phyloP scores from a whole-genome alignment of 257 asterid genomes.

The Salvia miltiorrhiza region DNA sequence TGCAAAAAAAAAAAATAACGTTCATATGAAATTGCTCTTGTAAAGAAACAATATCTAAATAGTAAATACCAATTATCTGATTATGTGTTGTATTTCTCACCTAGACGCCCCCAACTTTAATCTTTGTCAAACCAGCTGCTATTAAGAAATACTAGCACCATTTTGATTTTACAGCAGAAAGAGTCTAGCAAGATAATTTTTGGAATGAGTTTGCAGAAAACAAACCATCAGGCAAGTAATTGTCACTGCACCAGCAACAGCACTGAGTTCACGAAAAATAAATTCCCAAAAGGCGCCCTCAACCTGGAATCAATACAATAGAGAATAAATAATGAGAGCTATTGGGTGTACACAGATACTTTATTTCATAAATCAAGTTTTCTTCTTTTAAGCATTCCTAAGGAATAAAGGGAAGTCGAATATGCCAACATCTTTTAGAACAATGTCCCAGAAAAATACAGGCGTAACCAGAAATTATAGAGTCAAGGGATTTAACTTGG shows the following conservation, averaged over 20 bases:
- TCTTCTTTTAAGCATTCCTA: background rate
- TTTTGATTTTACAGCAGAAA: background rate
- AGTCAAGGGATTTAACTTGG: constrained; percentile 8
- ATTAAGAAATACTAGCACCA: background rate
- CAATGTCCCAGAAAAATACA: background rate
- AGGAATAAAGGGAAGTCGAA: background rate
- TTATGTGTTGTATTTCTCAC: too few relatives aligned
- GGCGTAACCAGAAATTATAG: background rate
- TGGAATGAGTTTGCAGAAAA: constrained; percentile 30
- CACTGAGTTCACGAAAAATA: constrained; percentile 84
- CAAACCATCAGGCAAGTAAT: constrained; percentile 93
- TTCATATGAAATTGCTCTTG: background rate
- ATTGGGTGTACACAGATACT: background rate
- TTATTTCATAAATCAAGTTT: background rate
- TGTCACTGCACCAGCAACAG: constrained; percentile 92
- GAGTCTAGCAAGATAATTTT: background rate
- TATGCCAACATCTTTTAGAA: background rate
- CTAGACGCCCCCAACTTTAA: background rate
- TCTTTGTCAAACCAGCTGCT: background rate
- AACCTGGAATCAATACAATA: constrained; percentile 42
- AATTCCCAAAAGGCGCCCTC: constrained; percentile 59
- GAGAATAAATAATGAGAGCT: constrained; percentile 16
- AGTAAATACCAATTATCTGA: too few relatives aligned
- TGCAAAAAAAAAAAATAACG: background rate
- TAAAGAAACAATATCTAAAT: background rate